A percentile compares a stretch with the other conserved stretches of the same genome.
Evolutionary conservation across 768 basidiomycete genomes (phyloP).

Genomic region (Hortiboletus campestris): DNA sequence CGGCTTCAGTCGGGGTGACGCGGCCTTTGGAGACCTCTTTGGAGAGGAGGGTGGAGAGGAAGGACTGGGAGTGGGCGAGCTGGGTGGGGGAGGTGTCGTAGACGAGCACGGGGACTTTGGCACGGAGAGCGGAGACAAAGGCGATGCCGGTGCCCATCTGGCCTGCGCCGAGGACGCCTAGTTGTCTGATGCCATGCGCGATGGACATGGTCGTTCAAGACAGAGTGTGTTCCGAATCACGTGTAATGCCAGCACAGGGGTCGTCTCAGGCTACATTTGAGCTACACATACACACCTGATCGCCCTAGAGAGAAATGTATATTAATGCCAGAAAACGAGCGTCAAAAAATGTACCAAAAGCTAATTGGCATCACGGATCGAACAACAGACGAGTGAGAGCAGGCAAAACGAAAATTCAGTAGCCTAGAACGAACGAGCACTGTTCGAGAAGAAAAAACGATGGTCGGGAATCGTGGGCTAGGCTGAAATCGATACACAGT

Average conservation of each 20-base stretch:
- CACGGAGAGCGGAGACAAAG: slow-evolving; percentile 79
- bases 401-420: slow-evolving; percentile 17
- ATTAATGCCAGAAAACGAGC: slow-evolving; percentile 13
- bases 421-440: slow-evolving; percentile 19
- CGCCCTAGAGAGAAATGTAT: slow-evolving; percentile 2
- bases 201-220: slow-evolving; percentile 35
- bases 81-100: slow-evolving; percentile 78
- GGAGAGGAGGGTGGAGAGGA: slow-evolving; percentile 80
- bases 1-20: slow-evolving; percentile 64
- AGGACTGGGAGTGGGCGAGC: slow-evolving; percentile 64
- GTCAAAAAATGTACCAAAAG: slow-evolving; percentile 19
- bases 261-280: too few relatives aligned
- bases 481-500: slow-evolving; percentile 25
- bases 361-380: not conserved
- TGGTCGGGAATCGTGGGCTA: slow-evolving; percentile 10
- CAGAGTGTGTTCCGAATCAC: slow-evolving; percentile 14
- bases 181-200: slow-evolving; percentile 67
- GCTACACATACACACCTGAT: too few relatives aligned
- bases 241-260: not conserved
- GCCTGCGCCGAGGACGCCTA: slow-evolving; percentile 81
- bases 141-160: slow-evolving; percentile 95
- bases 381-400: slow-evolving; percentile 20
- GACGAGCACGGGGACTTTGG: slow-evolving; percentile 82
- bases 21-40: slow-evolving; percentile 88
- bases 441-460: slow-evolving; percentile 8